Conservation (phyloP, 129 eudicot species). For the Gnaphalium uliginosum region DNA sequence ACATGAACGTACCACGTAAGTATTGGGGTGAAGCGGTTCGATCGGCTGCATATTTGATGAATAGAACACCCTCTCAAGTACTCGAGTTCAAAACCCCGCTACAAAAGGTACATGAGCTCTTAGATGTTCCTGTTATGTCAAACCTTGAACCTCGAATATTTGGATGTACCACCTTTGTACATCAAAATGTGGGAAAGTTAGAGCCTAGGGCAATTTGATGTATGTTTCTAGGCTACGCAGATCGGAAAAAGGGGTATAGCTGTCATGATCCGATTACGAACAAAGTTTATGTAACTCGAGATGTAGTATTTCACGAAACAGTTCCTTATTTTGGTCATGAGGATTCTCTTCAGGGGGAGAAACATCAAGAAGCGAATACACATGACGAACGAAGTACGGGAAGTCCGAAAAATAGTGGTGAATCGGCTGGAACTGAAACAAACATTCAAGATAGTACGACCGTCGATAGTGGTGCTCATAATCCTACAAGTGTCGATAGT, state of each 20-base stretch:
- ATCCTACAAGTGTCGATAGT: neutral
- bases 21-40: neutral
- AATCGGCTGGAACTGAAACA: neutral
- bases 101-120: conserved; percentile 18
- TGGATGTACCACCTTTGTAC: conserved; percentile 19
- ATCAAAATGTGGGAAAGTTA: neutral
- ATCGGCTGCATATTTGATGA: neutral
- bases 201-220: neutral
- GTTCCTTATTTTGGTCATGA: too few species aligned
- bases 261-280: neutral
- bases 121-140: neutral
- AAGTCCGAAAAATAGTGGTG: neutral
- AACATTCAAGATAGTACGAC: neutral
- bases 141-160: conserved; percentile 26
- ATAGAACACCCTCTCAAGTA: conserved; percentile 25
- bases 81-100: conserved; percentile 24
- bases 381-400: neutral
- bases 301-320: neutral
- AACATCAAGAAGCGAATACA: neutral
- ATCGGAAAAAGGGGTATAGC: neutral
- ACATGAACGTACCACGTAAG: neutral
- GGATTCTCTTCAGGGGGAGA: too few species aligned
- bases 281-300: neutral
- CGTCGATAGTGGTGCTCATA: too few species aligned
- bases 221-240: neutral